Evolutionary conservation across 495 filamentous ascomycete genomes (phyloP).

Genomic region (Aspergillus heteromorphus): DNA sequence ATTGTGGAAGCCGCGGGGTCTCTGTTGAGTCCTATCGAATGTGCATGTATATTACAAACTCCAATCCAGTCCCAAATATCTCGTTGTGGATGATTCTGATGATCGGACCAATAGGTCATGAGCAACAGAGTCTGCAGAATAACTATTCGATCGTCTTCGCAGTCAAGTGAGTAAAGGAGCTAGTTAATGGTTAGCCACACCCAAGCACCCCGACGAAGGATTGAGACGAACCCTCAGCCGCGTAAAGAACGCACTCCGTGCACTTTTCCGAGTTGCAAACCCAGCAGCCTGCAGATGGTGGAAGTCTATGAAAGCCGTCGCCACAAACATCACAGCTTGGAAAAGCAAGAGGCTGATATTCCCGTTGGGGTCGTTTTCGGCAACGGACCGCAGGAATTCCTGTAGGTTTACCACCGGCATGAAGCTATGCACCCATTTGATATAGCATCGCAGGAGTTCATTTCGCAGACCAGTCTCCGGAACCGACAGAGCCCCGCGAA

Average conservation of each 20-base stretch:
- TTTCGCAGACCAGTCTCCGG: slow-evolving; percentile 60
- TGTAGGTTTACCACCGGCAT: slow-evolving; percentile 76
- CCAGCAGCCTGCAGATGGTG: slow-evolving; percentile 62
- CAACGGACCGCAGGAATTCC: slow-evolving; percentile 59
- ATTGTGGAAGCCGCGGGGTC: slow-evolving; percentile 62
- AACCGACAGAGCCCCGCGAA: slow-evolving; percentile 67
- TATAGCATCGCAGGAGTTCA: slow-evolving; percentile 66
- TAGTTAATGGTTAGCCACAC: slow-evolving; percentile 17
- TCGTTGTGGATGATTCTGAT: slow-evolving; percentile 53
- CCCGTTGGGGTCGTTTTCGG: slow-evolving; percentile 53
- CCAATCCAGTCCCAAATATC: slow-evolving; percentile 91
- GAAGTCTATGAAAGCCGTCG: slow-evolving; percentile 69
- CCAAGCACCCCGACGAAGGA: not conserved
- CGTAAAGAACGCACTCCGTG: slow-evolving; percentile 69
- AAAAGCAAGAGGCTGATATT: slow-evolving; percentile 69
- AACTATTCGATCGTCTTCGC: slow-evolving; percentile 73
- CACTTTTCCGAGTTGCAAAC: slow-evolving; percentile 62
- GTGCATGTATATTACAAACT: slow-evolving; percentile 70
- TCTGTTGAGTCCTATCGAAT: slow-evolving; percentile 74
- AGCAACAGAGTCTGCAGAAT: slow-evolving; percentile 73
- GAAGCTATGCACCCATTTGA: slow-evolving; percentile 80
- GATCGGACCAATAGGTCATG: slow-evolving; percentile 84
- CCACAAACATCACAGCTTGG: slow-evolving; percentile 76
- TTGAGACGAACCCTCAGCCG: slow-evolving; percentile 60
- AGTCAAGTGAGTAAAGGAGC: slow-evolving; percentile 75